Conservation (phyloP, 805 yeast genomes). For the Cyberlindnera petersonii region DNA sequence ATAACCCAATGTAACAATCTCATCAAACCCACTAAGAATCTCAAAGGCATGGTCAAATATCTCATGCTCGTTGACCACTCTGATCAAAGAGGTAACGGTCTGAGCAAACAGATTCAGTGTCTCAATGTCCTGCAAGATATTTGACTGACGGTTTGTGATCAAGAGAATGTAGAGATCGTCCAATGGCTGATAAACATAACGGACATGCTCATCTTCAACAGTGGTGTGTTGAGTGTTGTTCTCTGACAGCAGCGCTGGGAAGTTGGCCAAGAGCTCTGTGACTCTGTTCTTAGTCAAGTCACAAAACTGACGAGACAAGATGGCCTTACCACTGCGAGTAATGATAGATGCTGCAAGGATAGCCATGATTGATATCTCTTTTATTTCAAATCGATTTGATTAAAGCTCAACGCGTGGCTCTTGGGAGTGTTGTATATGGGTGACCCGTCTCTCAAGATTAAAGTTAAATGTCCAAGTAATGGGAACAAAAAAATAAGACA, state of each 20-base stretch:
- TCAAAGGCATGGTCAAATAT: constrained; percentile 83
- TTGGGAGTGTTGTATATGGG: too few species aligned
- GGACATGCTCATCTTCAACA: constrained; percentile 85
- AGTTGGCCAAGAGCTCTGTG: constrained; percentile 77
- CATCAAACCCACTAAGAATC: constrained; percentile 88
- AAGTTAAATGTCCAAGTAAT: too few species aligned
- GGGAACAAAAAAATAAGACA: too few species aligned
- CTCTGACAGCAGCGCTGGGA: constrained; percentile 73
- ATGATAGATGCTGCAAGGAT: constrained; percentile 93
- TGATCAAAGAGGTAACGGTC: constrained; percentile 69
- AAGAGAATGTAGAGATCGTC: constrained; percentile 90
- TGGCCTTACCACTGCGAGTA: constrained; percentile 88
- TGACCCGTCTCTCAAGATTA: too few species aligned
- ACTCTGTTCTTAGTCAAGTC: constrained; percentile 83
- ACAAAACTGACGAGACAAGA: constrained; percentile 86
- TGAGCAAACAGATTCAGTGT: constrained; percentile 84
- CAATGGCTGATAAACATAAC: constrained; percentile 94
- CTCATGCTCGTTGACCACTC: constrained; percentile 75
- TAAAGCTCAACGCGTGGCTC: constrained; percentile 5
- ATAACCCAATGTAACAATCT: constrained; percentile 84
- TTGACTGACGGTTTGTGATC: constrained; percentile 86
- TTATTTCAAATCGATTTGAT: neutral
- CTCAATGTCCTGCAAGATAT: constrained; percentile 90
- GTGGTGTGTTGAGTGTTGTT: constrained; percentile 82
- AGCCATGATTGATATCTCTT: constrained; percentile 40